Evolutionary conservation across 2,329 filamentous ascomycete species (phyloP), one percentile per base, ranked within the genome.

Genomic region (Teratosphaeria zuluensis): DNA sequence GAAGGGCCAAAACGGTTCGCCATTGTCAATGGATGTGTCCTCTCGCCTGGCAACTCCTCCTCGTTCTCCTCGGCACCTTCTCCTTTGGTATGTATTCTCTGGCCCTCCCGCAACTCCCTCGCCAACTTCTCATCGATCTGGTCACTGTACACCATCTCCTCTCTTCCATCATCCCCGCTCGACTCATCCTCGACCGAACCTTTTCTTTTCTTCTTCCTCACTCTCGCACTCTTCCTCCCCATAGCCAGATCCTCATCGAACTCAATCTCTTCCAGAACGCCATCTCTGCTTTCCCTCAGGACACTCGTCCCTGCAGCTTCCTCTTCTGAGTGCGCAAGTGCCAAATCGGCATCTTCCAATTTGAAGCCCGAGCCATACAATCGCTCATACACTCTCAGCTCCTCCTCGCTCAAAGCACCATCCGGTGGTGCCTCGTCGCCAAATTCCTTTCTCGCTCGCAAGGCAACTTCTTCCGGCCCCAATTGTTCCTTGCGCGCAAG

Each of bases 291-390:
- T 65, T 84, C 77, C 62, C 79, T 78, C 55, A 88, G 65, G 16
- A 89, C 64, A 8, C 24, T 16, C 51, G 28, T 53, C 51, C 51
- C 51, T 16, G 28, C 28, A 28, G n/a, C 55, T 33, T 7, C 56
- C 19, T 57, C 56, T 21, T 57, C 56, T 53, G 46, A 9, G 4
- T 24, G 42, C 42, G 35, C 12, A 19, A 24, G 9, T 19, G 24
- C 8, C 46, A 24, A n/a, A 12, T 53, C 42, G 51, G 32, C 51
- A 48, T 2, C n/a, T 7, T 32, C 16, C 16, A 35, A n/a, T 9
- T 6, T n/a, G 30, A 89, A 70, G 1, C 91, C 90, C 35, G 85
- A 79, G 1, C 92, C 92, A 71, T 94, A 96, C 16, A 95, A 75
- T 63, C 90, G 81, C 69, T 88, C 84, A 72, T 95, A 96, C 0